Conservation (phyloP, 202 grass and related monocot species). For the Carex sylvatica region DNA sequence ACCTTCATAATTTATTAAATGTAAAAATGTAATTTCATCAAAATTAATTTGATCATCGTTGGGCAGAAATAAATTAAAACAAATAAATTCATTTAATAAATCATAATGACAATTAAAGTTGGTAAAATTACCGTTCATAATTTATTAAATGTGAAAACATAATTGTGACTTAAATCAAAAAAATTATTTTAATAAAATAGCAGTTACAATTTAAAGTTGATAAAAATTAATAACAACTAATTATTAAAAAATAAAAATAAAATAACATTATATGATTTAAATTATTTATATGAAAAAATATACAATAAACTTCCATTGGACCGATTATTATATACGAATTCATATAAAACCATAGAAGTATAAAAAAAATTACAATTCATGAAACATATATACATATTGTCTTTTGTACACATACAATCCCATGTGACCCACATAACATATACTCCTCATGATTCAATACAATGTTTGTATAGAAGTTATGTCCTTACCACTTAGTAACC, state of each 20-base stretch:
- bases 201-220: background rate
- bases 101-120: background rate
- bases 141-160: background rate
- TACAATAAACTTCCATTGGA: background rate
- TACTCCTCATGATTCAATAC: no score
- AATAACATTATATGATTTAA: background rate
- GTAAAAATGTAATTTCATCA: background rate
- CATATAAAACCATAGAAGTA: background rate
- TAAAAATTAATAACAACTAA: background rate
- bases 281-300: constrained; percentile 3
- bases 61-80: constrained; percentile 1
- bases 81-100: background rate
- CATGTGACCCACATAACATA: no score
- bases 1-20: background rate
- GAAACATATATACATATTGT: no score
- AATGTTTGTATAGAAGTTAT: no score
- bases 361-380: no score
- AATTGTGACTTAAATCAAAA: background rate
- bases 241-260: background rate
- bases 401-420: no score
- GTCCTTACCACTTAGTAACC: no score
- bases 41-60: background rate
- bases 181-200: background rate
- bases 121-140: background rate
- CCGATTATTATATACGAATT: background rate